A percentile compares a stretch with the other conserved stretches of the same genome.
Conservation (phyloP, 805 yeast species). For the Kazachstania psychrophila region DNA sequence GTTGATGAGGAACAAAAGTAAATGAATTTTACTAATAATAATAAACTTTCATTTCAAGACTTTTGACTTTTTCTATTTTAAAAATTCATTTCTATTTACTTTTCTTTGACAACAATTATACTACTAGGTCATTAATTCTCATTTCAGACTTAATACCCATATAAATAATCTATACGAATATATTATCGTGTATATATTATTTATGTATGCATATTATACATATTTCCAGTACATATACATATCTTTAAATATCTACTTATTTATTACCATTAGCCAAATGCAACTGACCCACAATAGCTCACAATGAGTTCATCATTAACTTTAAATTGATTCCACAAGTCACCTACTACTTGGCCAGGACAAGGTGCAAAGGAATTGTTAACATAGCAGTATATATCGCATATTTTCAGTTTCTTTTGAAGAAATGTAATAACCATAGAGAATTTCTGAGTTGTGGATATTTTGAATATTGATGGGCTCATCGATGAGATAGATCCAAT, state of each 20-base stretch:
- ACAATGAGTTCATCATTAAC: constrained; percentile 27
- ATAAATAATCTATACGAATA: too few species aligned
- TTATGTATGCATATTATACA: too few species aligned
- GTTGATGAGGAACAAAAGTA: constrained; percentile 12
- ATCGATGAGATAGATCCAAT: constrained; percentile 25
- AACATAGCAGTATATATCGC: constrained; percentile 25
- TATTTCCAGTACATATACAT: too few species aligned
- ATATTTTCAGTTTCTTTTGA: constrained; percentile 15
- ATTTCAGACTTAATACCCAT: too few species aligned
- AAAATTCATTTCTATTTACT: too few species aligned
- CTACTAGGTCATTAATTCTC: too few species aligned
- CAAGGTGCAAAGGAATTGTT: constrained; percentile 32
- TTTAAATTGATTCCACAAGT: constrained; percentile 27
- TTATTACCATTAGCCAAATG: constrained; percentile 28
- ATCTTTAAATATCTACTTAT: too few species aligned
- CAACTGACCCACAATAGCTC: constrained; percentile 29
- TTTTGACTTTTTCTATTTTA: too few species aligned
- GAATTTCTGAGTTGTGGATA: constrained; percentile 23
- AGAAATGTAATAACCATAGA: constrained; percentile 19
- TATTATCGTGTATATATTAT: too few species aligned
- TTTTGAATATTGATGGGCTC: constrained; percentile 21
- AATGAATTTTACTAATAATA: too few species aligned
- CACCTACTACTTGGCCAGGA: constrained; percentile 28
- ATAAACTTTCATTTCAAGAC: too few species aligned
- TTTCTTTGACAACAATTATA: too few species aligned